Evolutionary conservation across 169 alveolate genomes (phyloP).

Genomic region (Plasmodium inui): DNA sequence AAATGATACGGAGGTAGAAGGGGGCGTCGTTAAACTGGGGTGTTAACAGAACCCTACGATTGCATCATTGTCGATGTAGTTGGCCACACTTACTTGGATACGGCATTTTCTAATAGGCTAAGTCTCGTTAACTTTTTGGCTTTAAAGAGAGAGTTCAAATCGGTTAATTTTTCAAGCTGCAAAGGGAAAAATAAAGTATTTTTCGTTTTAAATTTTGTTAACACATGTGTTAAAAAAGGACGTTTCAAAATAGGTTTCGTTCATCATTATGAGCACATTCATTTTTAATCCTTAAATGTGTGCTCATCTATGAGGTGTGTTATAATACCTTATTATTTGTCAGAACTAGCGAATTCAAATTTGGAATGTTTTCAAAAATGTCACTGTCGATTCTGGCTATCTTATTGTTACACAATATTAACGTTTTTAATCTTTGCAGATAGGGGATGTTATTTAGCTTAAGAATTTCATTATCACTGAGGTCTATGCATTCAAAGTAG

Average conservation of each 20-base stretch:
- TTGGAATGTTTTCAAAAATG: conserved; percentile 82
- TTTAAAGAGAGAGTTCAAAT: conserved; percentile 80
- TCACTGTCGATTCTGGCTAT: conserved; percentile 85
- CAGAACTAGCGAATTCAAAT: conserved; percentile 89
- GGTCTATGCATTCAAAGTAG: conserved; percentile 91
- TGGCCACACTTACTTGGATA: conserved; percentile 23
- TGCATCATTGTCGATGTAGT: not conserved
- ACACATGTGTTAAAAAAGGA: not conserved
- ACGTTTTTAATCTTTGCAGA: conserved; percentile 85
- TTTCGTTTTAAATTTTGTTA: not conserved
- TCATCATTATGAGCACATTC: not conserved
- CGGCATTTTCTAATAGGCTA: conserved; percentile 66
- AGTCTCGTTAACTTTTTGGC: conserved; percentile 71
- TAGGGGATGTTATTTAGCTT: conserved; percentile 90
- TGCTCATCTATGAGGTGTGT: conserved; percentile 67
- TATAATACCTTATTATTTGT: conserved; percentile 88
- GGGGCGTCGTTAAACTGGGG: not conserved
- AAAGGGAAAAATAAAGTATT: not conserved
- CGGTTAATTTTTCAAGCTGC: conserved; percentile 77
- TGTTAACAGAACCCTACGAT: not conserved
- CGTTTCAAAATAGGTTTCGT: not conserved
- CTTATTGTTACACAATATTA: conserved; percentile 88
- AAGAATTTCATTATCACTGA: conserved; percentile 91
- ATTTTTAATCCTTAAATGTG: not conserved
- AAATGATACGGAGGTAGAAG: not conserved